Evolutionary conservation across 257 asterid genomes (phyloP), one percentile per base, ranked within the genome.

Genomic region (Fraxinus cuspidata): DNA sequence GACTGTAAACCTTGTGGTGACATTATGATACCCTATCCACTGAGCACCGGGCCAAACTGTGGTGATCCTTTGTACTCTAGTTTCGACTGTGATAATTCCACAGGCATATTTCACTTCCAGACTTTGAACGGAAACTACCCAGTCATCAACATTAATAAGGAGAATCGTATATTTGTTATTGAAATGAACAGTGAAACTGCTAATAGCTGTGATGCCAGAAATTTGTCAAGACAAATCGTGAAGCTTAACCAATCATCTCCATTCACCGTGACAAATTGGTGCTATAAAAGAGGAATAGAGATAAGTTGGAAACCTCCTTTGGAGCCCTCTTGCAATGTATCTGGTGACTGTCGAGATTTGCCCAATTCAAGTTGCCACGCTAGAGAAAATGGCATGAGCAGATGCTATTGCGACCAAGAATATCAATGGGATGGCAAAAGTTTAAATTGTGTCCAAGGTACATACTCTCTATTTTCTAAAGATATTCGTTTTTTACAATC

Each of bases 251-350:
- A 49, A 27, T 53, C 82, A 7, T 29, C 72, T n/a, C 81, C 81
- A 37, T 83, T 83, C 18, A 70, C 31, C 15, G 31, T 70, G 15
- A 79, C 25, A 19, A 53, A 69, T 10, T 40, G 66, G 42, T 69
- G 83, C 35, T 69, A 53, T 72, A 34, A 27, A 63, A 12, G 47
- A n/a, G 42, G 28, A 21, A 74, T 82, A 47, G 60, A 72, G 42
- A 28, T 84, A 28, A 31, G 71, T 10, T 80, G 78, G 82, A 72
- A 71, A 47, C 80, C 73, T 2, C 81, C 84, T 53, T 25, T 4
- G 32, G 80, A 85, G 70, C 89, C 87, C 70, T 19, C 32, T 34
- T 85, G 87, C 71, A 47, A 67, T 53, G 27, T 47, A 10, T 65
- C 73, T 27, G 27, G 10, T 7, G 79, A 70, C 60, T 83, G 89